Conservation (phyloP, 2,329 filamentous ascomycete genomes). For the Talaromyces islandicus region DNA sequence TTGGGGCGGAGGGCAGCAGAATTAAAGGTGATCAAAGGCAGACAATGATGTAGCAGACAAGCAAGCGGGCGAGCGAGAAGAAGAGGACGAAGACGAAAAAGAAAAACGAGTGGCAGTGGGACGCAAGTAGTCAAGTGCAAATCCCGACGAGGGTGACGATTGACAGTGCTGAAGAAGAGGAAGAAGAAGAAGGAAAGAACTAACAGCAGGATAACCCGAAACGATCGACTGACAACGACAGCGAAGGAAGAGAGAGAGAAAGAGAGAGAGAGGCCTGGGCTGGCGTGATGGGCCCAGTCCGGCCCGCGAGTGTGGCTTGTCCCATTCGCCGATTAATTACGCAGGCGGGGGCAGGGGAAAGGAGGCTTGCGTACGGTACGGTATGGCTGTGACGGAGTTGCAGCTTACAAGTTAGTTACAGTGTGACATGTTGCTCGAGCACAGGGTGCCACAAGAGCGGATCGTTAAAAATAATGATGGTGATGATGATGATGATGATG, state of each 20-base stretch:
- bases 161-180: constrained; percentile 5
- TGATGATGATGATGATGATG: too few species aligned
- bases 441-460: too few species aligned
- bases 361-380: neutral
- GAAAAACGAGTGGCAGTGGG: constrained; percentile 7
- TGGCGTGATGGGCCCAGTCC: neutral
- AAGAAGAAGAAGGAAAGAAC: constrained; percentile 1
- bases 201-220: constrained; percentile 1
- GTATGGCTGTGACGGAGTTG: too few species aligned
- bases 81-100: neutral
- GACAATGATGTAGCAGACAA: neutral
- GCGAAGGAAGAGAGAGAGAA: constrained; percentile 1
- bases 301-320: neutral
- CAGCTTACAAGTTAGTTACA: too few species aligned
- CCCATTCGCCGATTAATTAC: neutral
- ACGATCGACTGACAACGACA: constrained; percentile 13
- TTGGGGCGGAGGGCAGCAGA: neutral
- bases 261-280: neutral
- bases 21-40: neutral
- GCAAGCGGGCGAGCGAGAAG: neutral
- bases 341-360: neutral
- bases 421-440: too few species aligned
- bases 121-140: constrained; percentile 3
- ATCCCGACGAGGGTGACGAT: neutral
- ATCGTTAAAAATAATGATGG: too few species aligned